Conservation (phyloP, 192 early-diverging fungal genomes). For the Piromyces sp. region DNA sequence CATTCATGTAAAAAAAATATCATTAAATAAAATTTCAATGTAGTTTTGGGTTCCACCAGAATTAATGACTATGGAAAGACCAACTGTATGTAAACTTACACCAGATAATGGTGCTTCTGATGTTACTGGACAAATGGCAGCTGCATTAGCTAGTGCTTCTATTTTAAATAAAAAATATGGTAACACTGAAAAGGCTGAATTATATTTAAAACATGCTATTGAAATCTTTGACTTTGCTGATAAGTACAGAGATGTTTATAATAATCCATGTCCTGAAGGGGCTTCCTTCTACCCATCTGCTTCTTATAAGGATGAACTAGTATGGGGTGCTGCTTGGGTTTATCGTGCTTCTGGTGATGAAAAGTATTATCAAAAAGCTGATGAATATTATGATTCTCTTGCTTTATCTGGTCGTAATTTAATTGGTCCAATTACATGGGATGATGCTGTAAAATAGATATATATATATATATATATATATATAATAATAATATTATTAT, state of each 20-base stretch:
- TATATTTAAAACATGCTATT: conserved; percentile 19
- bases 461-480: conserved; percentile 6
- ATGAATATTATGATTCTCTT: conserved; percentile 12
- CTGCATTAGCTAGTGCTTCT: conserved; percentile 32
- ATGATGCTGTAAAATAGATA: conserved; percentile 24
- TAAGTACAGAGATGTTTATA: conserved; percentile 20
- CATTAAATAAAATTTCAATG: too few species aligned
- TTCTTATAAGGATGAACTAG: conserved; percentile 20
- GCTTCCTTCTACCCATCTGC: conserved; percentile 19
- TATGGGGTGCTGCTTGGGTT: conserved; percentile 38
- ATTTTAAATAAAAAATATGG: conserved; percentile 8
- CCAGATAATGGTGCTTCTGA: conserved; percentile 11
- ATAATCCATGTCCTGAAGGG: conserved; percentile 13
- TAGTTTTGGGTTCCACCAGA: not conserved
- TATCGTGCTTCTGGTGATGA: conserved; percentile 22
- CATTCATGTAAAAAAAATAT: too few species aligned
- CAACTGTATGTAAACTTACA: not conserved
- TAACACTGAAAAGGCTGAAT: not conserved
- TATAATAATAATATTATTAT: conserved; percentile 18
- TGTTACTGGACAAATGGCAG: conserved; percentile 27
- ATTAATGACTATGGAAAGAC: not conserved
- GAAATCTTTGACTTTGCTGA: conserved; percentile 27
- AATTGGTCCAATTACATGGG: conserved; percentile 31
- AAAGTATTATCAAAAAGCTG: conserved; percentile 21
- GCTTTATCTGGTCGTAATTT: conserved; percentile 10